A percentile compares a stretch with the other conserved stretches of the same genome.
These are phyloP conservation scores for Cryphonectria japonica DNA, from an alignment of 2,329 filamentous ascomycete species.

Conservation along the genomic window DNA sequence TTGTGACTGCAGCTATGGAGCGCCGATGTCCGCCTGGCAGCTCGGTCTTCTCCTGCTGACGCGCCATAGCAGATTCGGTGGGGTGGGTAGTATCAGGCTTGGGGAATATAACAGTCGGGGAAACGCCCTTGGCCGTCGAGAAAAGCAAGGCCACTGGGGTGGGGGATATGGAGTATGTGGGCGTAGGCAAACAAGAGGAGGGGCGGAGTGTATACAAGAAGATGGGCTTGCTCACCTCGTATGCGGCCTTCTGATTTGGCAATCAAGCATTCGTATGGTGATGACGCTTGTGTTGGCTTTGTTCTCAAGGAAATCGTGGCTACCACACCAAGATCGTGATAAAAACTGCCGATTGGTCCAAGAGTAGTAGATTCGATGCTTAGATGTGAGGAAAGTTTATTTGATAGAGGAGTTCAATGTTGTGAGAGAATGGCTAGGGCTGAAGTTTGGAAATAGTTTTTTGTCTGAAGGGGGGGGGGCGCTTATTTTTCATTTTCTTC, in stretches of 20 bases:
- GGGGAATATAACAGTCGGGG: not conserved
- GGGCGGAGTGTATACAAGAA: not conserved
- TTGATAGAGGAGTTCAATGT: not conserved
- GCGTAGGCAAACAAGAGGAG: not conserved
- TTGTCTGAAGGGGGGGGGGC: not conserved
- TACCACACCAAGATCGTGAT: not conserved
- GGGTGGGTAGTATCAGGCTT: not conserved
- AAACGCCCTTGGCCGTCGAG: not conserved
- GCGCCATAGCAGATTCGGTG: not conserved
- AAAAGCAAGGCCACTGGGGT: not conserved
- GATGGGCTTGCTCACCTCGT: conserved; percentile 9
- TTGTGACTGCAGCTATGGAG: not conserved
- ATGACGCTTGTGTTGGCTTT: not conserved
- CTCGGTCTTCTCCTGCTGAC: not conserved
- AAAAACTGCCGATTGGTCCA: not conserved
- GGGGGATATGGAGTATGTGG: not conserved
- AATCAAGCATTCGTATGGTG: not conserved
- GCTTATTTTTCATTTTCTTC: not conserved
- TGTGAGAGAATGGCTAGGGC: not conserved
- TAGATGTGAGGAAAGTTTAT: not conserved
- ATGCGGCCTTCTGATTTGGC: not conserved
- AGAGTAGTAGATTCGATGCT: not conserved
- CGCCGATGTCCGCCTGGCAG: not conserved
- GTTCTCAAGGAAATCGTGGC: not conserved
- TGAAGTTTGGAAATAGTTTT: not conserved